Evolutionary conservation across 345 rosid species (phyloP), one percentile per base, ranked within the genome.

Genomic region (Syzygium aromaticum): DNA sequence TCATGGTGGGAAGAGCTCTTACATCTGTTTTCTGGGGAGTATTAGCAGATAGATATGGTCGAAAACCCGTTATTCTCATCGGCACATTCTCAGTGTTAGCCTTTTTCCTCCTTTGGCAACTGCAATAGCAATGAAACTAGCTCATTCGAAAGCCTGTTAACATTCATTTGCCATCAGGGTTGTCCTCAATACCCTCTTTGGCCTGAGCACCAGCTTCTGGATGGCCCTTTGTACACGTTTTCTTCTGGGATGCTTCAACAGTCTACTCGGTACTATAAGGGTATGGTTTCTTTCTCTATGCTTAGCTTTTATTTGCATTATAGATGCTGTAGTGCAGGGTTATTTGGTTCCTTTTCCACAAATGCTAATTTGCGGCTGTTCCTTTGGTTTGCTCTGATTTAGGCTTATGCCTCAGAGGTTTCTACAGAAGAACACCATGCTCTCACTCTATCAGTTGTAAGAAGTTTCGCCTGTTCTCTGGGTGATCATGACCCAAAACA

Each of bases 391-490:
- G 23, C 51, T 83, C 40, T 77, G 53, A 52, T 86, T 84, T 33
- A 89, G 90, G 90, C 90, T 64, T 86, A 89, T 89, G 90, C 90
- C 13, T 14, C 88, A 14, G 90, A 89, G 77, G 84, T 89, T 46
- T 86, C 85, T 84, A 84, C 59, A 77, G 86, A 89, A 28, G 90
- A 89, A 78, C 84, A 89, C 61, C 84, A 80, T 8, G 77, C 67
- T 73, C 57, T 89, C 77, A 64, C 88, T 22, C 73, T 89, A 21
- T 89, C 90, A 53, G 87, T 89, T 27, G 90, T 89, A 86, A 86
- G 90, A 30, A 86, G 10, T 84, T 22, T 54, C 7, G 43, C 17
- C 21, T 54, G 38, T 67, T n/a, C 56, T 52, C 40, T 73, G 23
- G 49, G 73, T 61, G 33, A 61, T 61, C 38, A 61, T n/a, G 73